Percentiles rank a stretch among this genome's conserved stretches.
These are phyloP conservation scores for Epichloe amarillans DNA, from an alignment of 2,329 filamentous ascomycete genomes.

Conservation along the genomic window DNA sequence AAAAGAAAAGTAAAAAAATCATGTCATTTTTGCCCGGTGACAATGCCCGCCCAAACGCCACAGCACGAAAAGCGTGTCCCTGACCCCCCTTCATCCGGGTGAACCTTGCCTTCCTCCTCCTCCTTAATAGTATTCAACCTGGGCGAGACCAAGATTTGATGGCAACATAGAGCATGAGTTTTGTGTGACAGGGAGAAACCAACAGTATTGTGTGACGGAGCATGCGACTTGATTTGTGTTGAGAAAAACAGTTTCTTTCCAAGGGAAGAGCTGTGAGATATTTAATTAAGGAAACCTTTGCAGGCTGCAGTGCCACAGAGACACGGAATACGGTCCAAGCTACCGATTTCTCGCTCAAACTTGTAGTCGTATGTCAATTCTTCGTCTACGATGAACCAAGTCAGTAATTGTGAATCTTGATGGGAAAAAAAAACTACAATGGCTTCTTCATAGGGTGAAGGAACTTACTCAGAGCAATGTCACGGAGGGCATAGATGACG, in stretches of 20 bases:
- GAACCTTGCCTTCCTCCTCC: not conserved
- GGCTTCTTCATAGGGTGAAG: no score
- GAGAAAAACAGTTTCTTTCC: not conserved
- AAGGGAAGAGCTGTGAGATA: no score
- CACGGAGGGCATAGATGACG: conserved; percentile 93
- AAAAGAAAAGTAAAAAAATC: not conserved
- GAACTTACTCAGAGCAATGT: conserved; percentile 82
- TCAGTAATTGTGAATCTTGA: conserved; percentile 9
- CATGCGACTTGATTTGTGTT: not conserved
- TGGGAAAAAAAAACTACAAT: not conserved
- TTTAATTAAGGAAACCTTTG: conserved; percentile 96
- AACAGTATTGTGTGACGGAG: conserved; percentile 1
- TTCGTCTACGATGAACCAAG: conserved; percentile 52
- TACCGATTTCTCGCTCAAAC: conserved; percentile 93
- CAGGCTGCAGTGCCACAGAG: conserved; percentile 91
- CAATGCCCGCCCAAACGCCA: conserved; percentile 7
- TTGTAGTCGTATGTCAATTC: conserved; percentile 99
- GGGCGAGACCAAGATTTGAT: not conserved
- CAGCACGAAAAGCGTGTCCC: not conserved
- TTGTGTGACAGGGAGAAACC: not conserved
- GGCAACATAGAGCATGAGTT: not conserved
- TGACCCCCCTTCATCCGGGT: not conserved
- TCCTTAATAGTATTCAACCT: not conserved
- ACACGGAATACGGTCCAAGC: conserved; percentile 89
- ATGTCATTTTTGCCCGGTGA: not conserved